These are phyloP conservation scores for Eucalyptus marginata DNA, from an alignment of 345 rosid species.

Conservation along the genomic window DNA sequence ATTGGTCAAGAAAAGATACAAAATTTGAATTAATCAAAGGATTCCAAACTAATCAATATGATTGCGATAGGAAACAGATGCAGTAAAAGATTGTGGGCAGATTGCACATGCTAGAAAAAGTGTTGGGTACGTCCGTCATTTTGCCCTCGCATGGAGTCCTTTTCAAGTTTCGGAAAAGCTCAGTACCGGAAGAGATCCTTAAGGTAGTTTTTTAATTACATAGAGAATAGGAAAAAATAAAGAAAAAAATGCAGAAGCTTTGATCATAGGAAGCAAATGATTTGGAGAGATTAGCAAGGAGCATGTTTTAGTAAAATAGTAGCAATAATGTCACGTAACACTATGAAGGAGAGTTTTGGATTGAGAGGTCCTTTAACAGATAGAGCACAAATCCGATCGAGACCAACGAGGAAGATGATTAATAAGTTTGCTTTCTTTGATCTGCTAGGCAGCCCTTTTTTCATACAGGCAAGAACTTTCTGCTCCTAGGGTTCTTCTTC, in stretches of 20 bases:
- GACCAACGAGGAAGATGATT: rapidly evolving
- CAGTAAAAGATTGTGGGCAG: too few relatives aligned
- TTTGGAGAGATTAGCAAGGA: not conserved
- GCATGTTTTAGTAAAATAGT: not conserved
- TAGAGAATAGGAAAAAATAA: too few relatives aligned
- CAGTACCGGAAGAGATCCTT: rapidly evolving
- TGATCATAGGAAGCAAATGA: not conserved
- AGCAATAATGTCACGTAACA: too few relatives aligned
- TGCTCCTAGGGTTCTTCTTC: not conserved
- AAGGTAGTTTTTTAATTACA: rapidly evolving
- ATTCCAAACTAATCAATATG: too few relatives aligned
- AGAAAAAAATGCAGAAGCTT: not conserved
- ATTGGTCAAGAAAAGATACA: too few relatives aligned
- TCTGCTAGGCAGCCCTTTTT: too few relatives aligned
- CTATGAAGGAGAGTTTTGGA: too few relatives aligned
- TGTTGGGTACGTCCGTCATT: rapidly evolving
- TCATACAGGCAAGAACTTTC: not conserved
- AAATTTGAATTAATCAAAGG: too few relatives aligned
- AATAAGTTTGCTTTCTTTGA: not conserved
- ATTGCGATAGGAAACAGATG: rapidly evolving
- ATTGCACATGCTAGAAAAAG: rapidly evolving
- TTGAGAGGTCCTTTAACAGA: too few relatives aligned
- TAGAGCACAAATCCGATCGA: too few relatives aligned
- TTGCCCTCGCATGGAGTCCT: too few relatives aligned
- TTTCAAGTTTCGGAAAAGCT: too few relatives aligned